These are phyloP conservation scores for Ceratocystis colombiana DNA, from an alignment of 2,329 filamentous ascomycete species.

Conservation along the genomic window DNA sequence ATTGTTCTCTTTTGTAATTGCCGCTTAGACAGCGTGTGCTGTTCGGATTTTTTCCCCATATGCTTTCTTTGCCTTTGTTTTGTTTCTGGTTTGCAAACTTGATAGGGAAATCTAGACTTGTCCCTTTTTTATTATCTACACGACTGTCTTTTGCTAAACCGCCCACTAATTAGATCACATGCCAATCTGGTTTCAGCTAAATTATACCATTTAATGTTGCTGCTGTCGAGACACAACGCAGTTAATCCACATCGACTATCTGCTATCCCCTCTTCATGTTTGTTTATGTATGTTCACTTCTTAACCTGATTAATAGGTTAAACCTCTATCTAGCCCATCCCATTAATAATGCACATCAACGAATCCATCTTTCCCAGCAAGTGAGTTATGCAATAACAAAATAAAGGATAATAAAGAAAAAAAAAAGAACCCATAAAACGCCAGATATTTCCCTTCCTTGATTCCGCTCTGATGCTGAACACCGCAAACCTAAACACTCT, in stretches of 20 bases:
- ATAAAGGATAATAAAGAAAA: neutral
- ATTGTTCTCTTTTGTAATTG: neutral
- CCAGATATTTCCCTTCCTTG: neutral
- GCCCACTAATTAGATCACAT: too few species aligned
- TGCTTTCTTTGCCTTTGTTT: constrained; percentile 1
- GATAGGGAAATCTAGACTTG: neutral
- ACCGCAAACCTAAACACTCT: neutral
- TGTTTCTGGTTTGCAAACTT: neutral
- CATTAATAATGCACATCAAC: neutral
- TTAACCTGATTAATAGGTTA: too few species aligned
- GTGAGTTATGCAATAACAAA: neutral
- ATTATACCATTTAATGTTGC: too few species aligned
- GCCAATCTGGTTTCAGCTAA: too few species aligned
- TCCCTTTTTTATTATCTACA: neutral
- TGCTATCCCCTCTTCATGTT: too few species aligned
- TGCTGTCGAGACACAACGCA: too few species aligned
- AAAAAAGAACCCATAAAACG: neutral
- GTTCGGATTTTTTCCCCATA: neutral
- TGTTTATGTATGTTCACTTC: too few species aligned
- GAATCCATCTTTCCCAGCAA: neutral
- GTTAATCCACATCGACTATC: too few species aligned
- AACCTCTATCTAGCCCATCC: too few species aligned
- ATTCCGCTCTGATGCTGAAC: neutral
- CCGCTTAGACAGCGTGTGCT: constrained; percentile 9
- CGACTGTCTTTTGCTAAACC: neutral